A percentile compares a stretch with the other conserved stretches of the same genome.
Conservation (phyloP, 2,329 filamentous ascomycete species). For the Leptographium galeiforme region DNA sequence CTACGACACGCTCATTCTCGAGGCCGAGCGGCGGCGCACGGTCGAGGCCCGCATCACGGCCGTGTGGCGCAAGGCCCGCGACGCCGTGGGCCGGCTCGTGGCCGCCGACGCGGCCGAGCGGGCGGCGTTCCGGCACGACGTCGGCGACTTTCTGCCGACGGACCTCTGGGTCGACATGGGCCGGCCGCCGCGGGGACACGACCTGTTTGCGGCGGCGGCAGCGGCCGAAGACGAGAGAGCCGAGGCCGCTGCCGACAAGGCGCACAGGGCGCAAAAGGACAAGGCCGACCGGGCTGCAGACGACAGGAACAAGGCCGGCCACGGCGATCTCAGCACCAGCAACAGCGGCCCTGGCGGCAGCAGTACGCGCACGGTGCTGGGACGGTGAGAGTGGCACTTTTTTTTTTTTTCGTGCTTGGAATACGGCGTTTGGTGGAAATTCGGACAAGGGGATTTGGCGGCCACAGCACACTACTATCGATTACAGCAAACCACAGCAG, state of each 20-base stretch:
- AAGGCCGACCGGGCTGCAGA: neutral
- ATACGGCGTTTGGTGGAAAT: too few relatives aligned
- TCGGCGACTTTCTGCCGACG: slow-evolving; percentile 74
- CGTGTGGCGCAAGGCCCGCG: slow-evolving; percentile 65
- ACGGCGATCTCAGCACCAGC: neutral
- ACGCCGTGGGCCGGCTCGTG: slow-evolving; percentile 62
- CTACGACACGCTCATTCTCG: slow-evolving; percentile 73
- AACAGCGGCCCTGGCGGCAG: slow-evolving; percentile 8
- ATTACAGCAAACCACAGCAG: too few relatives aligned
- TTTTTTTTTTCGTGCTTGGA: neutral
- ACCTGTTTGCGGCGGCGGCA: slow-evolving; percentile 18
- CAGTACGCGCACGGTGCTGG: slow-evolving; percentile 9
- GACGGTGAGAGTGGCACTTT: neutral
- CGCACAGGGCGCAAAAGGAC: neutral
- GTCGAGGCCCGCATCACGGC: slow-evolving; percentile 61
- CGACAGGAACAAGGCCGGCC: neutral
- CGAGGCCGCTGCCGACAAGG: neutral
- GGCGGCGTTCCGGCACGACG: slow-evolving; percentile 65
- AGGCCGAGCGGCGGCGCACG: slow-evolving; percentile 61
- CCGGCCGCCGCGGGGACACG: slow-evolving; percentile 40
- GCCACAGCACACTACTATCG: too few relatives aligned
- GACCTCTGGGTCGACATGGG: slow-evolving; percentile 76
- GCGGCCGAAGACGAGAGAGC: neutral
- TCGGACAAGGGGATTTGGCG: too few relatives aligned
- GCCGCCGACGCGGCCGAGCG: slow-evolving; percentile 60